Evolutionary conservation across 495 filamentous ascomycete species (phyloP).

Genomic region (Schizothecium vesticola): DNA sequence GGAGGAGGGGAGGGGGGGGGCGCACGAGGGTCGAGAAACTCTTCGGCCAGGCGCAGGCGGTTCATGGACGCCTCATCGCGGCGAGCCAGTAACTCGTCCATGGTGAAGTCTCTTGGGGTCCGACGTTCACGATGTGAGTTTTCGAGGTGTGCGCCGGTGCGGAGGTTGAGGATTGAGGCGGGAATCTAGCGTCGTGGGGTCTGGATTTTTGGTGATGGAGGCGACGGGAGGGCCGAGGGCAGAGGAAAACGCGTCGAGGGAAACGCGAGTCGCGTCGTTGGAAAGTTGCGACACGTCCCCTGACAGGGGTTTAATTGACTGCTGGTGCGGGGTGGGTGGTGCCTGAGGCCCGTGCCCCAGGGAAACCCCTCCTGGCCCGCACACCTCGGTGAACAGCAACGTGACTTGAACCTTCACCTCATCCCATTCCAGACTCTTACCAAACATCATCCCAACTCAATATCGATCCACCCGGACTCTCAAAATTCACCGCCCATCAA

Average conservation of each 20-base stretch:
- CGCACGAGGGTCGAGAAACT: conserved; percentile 84
- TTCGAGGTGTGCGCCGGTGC: background rate
- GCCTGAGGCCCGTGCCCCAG: background rate
- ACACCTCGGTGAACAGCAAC: background rate
- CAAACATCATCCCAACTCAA: background rate
- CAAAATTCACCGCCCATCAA: background rate
- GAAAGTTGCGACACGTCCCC: conserved; percentile 9
- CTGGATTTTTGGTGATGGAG: conserved; percentile 3
- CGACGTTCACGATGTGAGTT: background rate
- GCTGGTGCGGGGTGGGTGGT: conserved; percentile 6
- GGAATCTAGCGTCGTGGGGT: background rate
- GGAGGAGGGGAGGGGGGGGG: conserved; percentile 6
- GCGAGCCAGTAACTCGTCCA: conserved; percentile 61
- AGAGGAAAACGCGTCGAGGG: conserved; percentile 23
- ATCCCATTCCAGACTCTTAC: background rate
- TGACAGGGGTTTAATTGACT: conserved; percentile 31
- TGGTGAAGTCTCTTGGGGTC: conserved; percentile 31
- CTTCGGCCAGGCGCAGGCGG: conserved; percentile 71
- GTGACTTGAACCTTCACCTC: background rate
- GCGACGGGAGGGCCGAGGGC: background rate
- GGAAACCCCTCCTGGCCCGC: background rate
- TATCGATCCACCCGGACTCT: background rate
- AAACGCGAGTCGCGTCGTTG: conserved; percentile 21
- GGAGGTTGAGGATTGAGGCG: conserved; percentile 9
- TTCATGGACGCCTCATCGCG: conserved; percentile 77